A percentile compares a stretch with the other conserved stretches of the same genome.
These are phyloP conservation scores for Dendrothele bispora DNA, from an alignment of 768 basidiomycete species.

Conservation along the genomic window DNA sequence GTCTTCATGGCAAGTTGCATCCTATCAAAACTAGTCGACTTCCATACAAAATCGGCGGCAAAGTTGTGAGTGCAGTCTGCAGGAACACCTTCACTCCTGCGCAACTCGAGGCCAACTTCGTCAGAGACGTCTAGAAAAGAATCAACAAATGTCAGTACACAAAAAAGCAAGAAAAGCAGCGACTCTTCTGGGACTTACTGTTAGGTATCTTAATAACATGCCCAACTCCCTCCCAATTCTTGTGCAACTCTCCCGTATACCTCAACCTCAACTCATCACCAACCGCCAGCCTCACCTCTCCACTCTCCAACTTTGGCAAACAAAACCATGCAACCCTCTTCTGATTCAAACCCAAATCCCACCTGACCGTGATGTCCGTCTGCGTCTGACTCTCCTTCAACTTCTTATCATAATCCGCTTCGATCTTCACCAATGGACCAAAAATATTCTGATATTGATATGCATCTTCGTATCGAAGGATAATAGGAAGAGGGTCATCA, in stretches of 20 bases:
- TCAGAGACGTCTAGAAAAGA: slow-evolving; percentile 85
- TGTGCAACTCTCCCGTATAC: slow-evolving; percentile 87
- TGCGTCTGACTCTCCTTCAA: slow-evolving; percentile 99
- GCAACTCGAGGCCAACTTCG: slow-evolving; percentile 92
- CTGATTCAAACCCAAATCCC: slow-evolving; percentile 98
- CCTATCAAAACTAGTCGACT: slow-evolving; percentile 97
- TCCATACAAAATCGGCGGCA: slow-evolving; percentile 99
- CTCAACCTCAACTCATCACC: slow-evolving; percentile 93
- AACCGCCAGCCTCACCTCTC: slow-evolving; percentile 94
- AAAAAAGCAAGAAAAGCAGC: neutral
- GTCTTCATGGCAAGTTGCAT: slow-evolving; percentile 99
- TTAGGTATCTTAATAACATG: slow-evolving; percentile 99
- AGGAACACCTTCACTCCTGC: slow-evolving; percentile 89
- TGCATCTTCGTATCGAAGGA: slow-evolving; percentile 94
- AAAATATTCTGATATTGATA: slow-evolving; percentile 99
- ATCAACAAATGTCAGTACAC: neutral
- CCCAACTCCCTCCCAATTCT: slow-evolving; percentile 95
- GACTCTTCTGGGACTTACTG: too few species aligned
- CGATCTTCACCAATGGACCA: slow-evolving; percentile 98
- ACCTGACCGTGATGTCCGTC: slow-evolving; percentile 92
- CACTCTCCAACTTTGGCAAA: slow-evolving; percentile 95
- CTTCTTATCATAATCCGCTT: slow-evolving; percentile 97
- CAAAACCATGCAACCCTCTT: slow-evolving; percentile 99
- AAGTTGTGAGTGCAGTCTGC: slow-evolving; percentile 93
- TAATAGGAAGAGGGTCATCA: slow-evolving; percentile 92